Conservation (phyloP, 208 protist species). For the Leishmania braziliensis region DNA sequence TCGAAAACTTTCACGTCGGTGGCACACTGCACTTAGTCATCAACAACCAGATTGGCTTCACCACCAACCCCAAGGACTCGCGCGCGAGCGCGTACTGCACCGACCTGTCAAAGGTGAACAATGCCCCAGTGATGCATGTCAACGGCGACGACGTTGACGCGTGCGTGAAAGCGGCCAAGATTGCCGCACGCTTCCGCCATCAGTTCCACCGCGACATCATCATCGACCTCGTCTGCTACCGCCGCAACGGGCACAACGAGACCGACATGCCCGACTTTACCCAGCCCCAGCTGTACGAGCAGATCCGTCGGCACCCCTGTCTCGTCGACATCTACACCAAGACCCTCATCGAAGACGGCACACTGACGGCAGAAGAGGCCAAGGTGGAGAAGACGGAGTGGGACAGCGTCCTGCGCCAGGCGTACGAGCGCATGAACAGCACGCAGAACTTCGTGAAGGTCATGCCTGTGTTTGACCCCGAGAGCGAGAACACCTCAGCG, state of each 20-base stretch:
- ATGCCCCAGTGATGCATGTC: slow-evolving; percentile 97
- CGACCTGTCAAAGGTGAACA: slow-evolving; percentile 96
- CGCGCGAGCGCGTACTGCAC: slow-evolving; percentile 96
- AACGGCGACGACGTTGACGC: slow-evolving; percentile 98
- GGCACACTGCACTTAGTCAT: slow-evolving; percentile 98
- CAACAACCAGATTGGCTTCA: slow-evolving; percentile 99
- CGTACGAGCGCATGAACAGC: slow-evolving; percentile 78
- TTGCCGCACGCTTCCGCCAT: slow-evolving; percentile 93
- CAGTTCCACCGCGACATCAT: slow-evolving; percentile 95
- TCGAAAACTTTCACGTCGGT: slow-evolving; percentile 95
- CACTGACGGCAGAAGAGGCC: slow-evolving; percentile 72
- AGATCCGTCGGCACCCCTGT: slow-evolving; percentile 87
- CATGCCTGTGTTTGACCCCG: slow-evolving; percentile 66
- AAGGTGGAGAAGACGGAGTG: slow-evolving; percentile 75
- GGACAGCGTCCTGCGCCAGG: slow-evolving; percentile 72
- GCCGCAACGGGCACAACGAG: slow-evolving; percentile 98
- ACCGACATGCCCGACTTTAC: slow-evolving; percentile 97
- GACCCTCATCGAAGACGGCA: slow-evolving; percentile 75
- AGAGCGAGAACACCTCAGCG: slow-evolving; percentile 72
- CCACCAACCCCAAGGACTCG: slow-evolving; percentile 92
- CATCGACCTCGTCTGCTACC: slow-evolving; percentile 98
- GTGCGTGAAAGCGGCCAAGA: slow-evolving; percentile 85
- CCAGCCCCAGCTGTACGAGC: slow-evolving; percentile 95
- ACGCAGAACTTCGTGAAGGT: slow-evolving; percentile 87
- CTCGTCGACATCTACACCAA: slow-evolving; percentile 93